These are phyloP conservation scores for Rosa lucieae DNA, from an alignment of 306 rosid genomes.

Conservation along the genomic window DNA sequence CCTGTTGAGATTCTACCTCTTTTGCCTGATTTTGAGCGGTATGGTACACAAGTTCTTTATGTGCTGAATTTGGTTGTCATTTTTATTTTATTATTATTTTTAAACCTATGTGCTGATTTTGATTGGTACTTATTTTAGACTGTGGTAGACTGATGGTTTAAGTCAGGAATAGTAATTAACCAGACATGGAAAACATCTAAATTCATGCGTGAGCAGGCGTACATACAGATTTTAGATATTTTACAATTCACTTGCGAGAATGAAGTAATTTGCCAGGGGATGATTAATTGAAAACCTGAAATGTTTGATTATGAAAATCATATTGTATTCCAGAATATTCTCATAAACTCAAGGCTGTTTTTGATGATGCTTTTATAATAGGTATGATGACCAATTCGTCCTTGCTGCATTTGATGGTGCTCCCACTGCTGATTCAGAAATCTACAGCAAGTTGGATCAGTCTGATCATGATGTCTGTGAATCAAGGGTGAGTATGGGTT, in stretches of 20 bases:
- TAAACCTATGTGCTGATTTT: background rate
- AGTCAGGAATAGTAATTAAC: background rate
- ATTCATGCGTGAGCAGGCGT: background rate
- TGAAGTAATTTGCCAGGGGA: background rate
- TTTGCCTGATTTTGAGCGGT: constrained; percentile 89
- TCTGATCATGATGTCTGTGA: constrained; percentile 71
- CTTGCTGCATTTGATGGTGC: constrained; percentile 83
- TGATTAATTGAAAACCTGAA: background rate
- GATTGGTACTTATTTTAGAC: background rate
- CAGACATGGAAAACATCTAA: constrained; percentile 4
- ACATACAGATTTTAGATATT: background rate
- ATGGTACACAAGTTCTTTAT: constrained; percentile 6
- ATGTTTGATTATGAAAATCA: background rate
- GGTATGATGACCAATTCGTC: constrained; percentile 76
- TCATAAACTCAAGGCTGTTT: constrained; percentile 16
- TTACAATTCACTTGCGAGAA: background rate
- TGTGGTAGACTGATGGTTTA: background rate
- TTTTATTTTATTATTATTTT: background rate
- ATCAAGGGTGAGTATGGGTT: constrained; percentile 63
- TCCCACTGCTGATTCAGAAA: constrained; percentile 92
- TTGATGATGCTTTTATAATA: constrained; percentile 35
- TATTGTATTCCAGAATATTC: constrained; percentile 5
- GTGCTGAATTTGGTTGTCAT: background rate
- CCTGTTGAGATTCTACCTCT: constrained; percentile 94
- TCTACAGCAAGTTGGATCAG: constrained; percentile 64